Percentiles rank a stretch among this genome's conserved stretches.
Evolutionary conservation across 345 rosid genomes (phyloP).

Genomic region (Brassica rapa): DNA sequence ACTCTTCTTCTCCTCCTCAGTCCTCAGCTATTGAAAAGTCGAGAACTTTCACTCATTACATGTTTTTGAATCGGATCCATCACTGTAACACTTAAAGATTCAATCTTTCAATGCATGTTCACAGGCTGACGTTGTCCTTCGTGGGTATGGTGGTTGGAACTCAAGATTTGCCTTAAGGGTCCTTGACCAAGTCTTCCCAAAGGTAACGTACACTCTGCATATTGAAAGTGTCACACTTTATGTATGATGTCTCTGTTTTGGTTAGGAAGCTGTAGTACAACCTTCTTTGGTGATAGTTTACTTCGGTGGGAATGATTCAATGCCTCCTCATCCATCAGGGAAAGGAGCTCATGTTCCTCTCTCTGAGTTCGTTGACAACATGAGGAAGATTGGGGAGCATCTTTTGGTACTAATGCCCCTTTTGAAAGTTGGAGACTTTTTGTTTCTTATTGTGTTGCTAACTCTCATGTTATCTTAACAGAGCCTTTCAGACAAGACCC

Average conservation of each 20-base stretch:
- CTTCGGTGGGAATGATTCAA: conserved; percentile 93
- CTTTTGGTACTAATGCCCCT: conserved; percentile 56
- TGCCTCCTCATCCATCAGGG: conserved; percentile 61
- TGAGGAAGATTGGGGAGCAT: conserved; percentile 72
- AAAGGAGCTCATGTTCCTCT: conserved; percentile 87
- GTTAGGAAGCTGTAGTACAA: conserved; percentile 64
- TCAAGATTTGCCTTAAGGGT: conserved; percentile 74
- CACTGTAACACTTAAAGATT: background rate
- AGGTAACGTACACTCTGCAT: conserved; percentile 46
- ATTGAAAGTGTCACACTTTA: background rate
- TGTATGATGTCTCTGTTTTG: background rate
- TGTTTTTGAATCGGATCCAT: background rate
- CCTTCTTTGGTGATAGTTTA: conserved; percentile 89
- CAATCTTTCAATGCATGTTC: background rate
- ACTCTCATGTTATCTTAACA: conserved; percentile 23
- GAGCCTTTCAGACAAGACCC: conserved; percentile 76
- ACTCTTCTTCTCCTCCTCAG: background rate
- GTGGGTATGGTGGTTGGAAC: conserved; percentile 95
- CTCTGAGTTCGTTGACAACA: conserved; percentile 67
- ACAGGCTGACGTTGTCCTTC: conserved; percentile 76
- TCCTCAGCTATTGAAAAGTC: background rate
- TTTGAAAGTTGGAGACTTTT: conserved; percentile 5
- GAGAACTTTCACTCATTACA: background rate
- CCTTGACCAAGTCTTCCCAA: conserved; percentile 71
- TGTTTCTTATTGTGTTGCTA: background rate